A percentile compares a stretch with the other conserved stretches of the same genome.
These are phyloP conservation scores for Colletotrichum musicola DNA, from an alignment of 2,329 filamentous ascomycete species.

Conservation along the genomic window DNA sequence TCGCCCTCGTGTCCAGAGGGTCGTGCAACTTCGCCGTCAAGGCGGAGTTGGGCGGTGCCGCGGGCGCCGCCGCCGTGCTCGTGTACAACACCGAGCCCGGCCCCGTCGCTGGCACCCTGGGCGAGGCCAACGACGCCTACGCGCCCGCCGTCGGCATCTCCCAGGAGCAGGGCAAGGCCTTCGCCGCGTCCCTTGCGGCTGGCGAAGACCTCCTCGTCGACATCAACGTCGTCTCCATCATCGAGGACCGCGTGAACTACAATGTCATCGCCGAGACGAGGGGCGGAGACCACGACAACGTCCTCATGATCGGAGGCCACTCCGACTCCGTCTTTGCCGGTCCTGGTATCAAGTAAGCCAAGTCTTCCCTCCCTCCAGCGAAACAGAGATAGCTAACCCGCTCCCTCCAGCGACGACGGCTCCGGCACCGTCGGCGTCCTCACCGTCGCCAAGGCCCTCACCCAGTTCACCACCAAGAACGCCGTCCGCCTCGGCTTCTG, in stretches of 20 bases:
- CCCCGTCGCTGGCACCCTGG: constrained; percentile 65
- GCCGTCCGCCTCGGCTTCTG: constrained; percentile 64
- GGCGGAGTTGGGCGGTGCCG: constrained; percentile 65
- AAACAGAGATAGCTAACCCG: neutral
- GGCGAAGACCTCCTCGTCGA: constrained; percentile 50
- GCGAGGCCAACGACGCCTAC: constrained; percentile 58
- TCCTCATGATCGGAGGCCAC: constrained; percentile 62
- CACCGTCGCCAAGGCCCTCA: constrained; percentile 58
- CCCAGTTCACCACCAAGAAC: constrained; percentile 60
- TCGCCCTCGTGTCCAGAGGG: constrained; percentile 72
- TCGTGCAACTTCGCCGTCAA: constrained; percentile 71
- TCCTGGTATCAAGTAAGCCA: constrained; percentile 67
- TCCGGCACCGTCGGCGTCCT: constrained; percentile 64
- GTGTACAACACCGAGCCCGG: constrained; percentile 74
- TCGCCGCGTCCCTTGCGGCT: constrained; percentile 47
- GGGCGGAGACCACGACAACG: constrained; percentile 61
- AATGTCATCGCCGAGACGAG: constrained; percentile 65
- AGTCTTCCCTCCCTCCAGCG: too few species aligned
- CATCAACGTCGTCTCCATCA: constrained; percentile 60
- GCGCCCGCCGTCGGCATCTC: constrained; percentile 66
- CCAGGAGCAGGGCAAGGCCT: constrained; percentile 56
- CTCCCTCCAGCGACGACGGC: constrained; percentile 63
- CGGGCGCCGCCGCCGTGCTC: constrained; percentile 68
- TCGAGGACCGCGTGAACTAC: constrained; percentile 61
- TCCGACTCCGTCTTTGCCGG: constrained; percentile 62